Base-by-base conservation (phyloP, 2,329 filamentous ascomycete genomes). In the Ustulina deusta region DNA sequence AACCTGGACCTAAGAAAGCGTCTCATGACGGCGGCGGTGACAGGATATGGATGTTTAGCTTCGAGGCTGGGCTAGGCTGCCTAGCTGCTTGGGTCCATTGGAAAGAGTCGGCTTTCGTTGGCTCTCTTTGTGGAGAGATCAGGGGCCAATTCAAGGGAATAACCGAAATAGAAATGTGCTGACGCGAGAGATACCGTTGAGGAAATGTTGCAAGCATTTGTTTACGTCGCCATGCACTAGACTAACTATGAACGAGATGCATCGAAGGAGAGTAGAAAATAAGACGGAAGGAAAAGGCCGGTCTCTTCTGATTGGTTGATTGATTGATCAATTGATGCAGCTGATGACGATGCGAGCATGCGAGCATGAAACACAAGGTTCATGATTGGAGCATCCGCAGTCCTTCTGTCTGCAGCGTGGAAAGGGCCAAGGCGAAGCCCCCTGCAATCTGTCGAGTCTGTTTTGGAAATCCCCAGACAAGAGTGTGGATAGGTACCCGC, bases 261-360 rank as follows among this genome's bases (percentile, higher is more conserved):
- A 46, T 49, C 13, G 25, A 1, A 55, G 20, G 27, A 27, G 15
- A 52, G 36, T 25, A 44, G 32, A 55, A 10, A 17, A 4, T 65
- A 48, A 25, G 44, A 51, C 17, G 56, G 42, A 59, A 68, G 36
- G 56, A 51, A 42, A 25, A 42, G 20, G 40, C 52, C 57, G 57
- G 44, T 49, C 22, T 15, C 70, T 69, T 72, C 63, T n/a, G n/a
- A n/a, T 74, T 68, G 49, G 51, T 70, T 74, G 72, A 73, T 73
- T 2, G 46, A 65, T 61, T 74, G 71, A 73, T 73, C 6, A 32
- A 59, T 54, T 27, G 15, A 20, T 54, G 52, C 65, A 61, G 56
- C 61, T 65, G 65, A 64, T 65, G 65, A 64, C 52, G 64, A 58
- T 58, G 34, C 25, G 32, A n/a, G n/a, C n/a, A 42, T 27, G 42